A percentile compares a stretch with the other conserved stretches of the same genome.
These are phyloP conservation scores for Scheffersomyces quercinus DNA, from an alignment of 1,139 yeast species.

Conservation along the genomic window DNA sequence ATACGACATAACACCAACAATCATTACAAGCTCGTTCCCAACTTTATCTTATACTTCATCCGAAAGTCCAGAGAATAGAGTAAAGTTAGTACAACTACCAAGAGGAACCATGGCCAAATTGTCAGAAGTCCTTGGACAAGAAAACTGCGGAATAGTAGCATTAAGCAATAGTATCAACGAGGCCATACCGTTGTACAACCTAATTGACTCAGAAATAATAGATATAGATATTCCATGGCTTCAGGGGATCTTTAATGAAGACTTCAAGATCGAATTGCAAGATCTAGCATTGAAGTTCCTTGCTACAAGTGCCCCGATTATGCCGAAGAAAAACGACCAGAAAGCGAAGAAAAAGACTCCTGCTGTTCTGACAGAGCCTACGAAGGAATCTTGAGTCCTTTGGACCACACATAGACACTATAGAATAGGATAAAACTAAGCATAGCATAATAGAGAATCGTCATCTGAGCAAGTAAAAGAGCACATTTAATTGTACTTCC, in stretches of 20 bases:
- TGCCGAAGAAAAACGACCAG: constrained; percentile 23
- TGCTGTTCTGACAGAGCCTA: background rate
- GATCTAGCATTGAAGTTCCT: constrained; percentile 40
- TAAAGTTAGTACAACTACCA: constrained; percentile 58
- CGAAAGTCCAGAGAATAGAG: constrained; percentile 21
- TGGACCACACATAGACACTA: too few relatives aligned
- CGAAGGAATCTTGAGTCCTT: too few relatives aligned
- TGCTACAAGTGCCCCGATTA: constrained; percentile 42
- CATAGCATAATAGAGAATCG: too few relatives aligned
- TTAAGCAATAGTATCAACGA: constrained; percentile 21
- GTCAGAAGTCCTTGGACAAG: constrained; percentile 30
- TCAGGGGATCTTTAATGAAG: constrained; percentile 26
- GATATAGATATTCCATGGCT: constrained; percentile 52
- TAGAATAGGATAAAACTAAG: too few relatives aligned
- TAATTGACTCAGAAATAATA: constrained; percentile 31
- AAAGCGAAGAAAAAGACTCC: constrained; percentile 15
- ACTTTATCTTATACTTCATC: constrained; percentile 50
- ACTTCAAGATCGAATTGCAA: constrained; percentile 15
- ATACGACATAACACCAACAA: constrained; percentile 49
- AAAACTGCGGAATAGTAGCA: constrained; percentile 31
- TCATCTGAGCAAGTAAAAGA: too few relatives aligned
- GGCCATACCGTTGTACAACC: constrained; percentile 29
- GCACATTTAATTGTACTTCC: too few relatives aligned
- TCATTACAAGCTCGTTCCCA: constrained; percentile 56
- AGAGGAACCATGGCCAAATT: constrained; percentile 42